phyloP scores from a whole-genome alignment of 1,139 yeast genomes.

The Yamadazyma mexicana region DNA sequence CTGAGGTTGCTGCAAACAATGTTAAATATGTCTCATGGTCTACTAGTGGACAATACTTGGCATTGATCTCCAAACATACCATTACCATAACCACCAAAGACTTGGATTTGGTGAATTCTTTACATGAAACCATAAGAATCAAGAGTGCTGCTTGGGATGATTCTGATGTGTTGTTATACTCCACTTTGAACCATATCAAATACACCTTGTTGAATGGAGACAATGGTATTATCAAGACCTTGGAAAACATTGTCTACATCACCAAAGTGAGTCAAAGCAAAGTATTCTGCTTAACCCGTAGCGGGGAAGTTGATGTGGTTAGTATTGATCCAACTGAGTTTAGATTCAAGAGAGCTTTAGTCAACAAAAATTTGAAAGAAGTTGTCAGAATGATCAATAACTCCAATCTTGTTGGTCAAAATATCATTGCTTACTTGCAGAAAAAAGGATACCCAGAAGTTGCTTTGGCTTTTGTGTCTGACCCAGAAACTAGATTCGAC shows the following conservation, averaged over 20 bases:
- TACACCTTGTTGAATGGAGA: constrained; percentile 93
- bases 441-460: constrained; percentile 93
- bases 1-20: constrained; percentile 70
- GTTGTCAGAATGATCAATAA: constrained; percentile 85
- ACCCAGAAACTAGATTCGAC: constrained; percentile 94
- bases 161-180: constrained; percentile 83
- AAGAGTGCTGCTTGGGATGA: constrained; percentile 99
- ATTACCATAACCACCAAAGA: constrained; percentile 83
- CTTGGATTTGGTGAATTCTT: constrained; percentile 74
- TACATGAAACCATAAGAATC: constrained; percentile 96
- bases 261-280: constrained; percentile 68
- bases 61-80: constrained; percentile 88
- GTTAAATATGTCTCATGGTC: constrained; percentile 93
- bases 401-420: constrained; percentile 94
- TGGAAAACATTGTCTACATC: constrained; percentile 87
- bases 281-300: constrained; percentile 80
- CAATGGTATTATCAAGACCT: constrained; percentile 87
- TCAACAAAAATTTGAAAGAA: constrained; percentile 86
- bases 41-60: constrained; percentile 81
- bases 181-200: constrained; percentile 94
- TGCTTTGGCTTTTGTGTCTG: constrained; percentile 95
- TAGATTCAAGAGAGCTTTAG: constrained; percentile 90
- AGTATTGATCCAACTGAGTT: constrained; percentile 94
- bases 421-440: constrained; percentile 91
- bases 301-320: constrained; percentile 78